Evolutionary conservation across 495 filamentous ascomycete species (phyloP).

Genomic region (Aspergillus panamensis): DNA sequence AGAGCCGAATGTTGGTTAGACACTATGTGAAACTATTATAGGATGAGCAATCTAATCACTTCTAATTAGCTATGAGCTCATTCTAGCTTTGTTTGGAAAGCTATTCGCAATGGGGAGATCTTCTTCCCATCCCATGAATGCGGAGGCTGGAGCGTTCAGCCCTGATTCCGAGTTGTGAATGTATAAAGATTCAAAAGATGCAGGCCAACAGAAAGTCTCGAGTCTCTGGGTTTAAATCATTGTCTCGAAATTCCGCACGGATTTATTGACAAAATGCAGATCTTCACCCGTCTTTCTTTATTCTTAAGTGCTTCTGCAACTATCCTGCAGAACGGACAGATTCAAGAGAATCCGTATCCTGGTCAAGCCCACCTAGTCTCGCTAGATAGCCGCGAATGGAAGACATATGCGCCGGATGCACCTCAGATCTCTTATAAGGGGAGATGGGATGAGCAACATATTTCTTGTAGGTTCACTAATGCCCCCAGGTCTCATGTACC

Average conservation of each 20-base stretch:
- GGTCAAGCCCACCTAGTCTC: slow-evolving; percentile 28
- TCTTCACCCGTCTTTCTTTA: slow-evolving; percentile 14
- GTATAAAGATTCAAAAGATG: neutral
- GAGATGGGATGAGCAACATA: slow-evolving; percentile 62
- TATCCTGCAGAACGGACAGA: slow-evolving; percentile 65
- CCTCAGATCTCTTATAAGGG: slow-evolving; percentile 64
- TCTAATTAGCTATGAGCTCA: neutral
- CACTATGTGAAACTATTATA: neutral
- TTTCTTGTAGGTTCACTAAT: slow-evolving; percentile 56
- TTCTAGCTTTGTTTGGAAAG: neutral
- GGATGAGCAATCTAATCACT: neutral
- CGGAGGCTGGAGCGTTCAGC: neutral
- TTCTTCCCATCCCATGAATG: neutral
- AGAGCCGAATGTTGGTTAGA: neutral
- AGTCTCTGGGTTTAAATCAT: neutral
- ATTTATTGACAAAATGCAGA: neutral
- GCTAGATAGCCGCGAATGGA: slow-evolving; percentile 34
- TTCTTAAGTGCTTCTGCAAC: slow-evolving; percentile 30
- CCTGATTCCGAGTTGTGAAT: neutral
- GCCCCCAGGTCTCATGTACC: neutral
- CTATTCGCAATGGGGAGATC: neutral
- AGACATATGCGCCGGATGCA: slow-evolving; percentile 51
- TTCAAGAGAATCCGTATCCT: slow-evolving; percentile 35
- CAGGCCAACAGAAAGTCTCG: neutral
- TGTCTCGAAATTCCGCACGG: neutral